Evolutionary conservation across 1,139 yeast species (phyloP), one percentile per base, ranked within the genome.

Genomic region (Yamadazyma blattariae): DNA sequence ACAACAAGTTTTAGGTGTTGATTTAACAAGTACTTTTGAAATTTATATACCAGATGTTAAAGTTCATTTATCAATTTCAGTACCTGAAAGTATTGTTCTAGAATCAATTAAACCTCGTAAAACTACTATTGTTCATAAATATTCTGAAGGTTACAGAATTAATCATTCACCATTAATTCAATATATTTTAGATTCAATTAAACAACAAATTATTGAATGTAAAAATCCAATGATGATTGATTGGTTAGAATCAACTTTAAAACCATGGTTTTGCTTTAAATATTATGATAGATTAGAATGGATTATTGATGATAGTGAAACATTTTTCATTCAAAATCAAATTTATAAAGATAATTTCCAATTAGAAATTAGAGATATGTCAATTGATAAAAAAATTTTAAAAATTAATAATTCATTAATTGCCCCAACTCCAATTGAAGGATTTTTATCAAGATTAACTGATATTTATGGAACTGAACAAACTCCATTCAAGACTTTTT

Each of bases 221-320:
- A 14, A 17, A 2, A 21, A 29, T 10, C 18, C 31, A 11, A 35
- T 43, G 0, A 41, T 40, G 29, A 33, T 27, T 7, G 20, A 35
- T 2, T 47, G 47, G 47, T 16, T 40, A 13, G 11, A 38, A 3
- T 12, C 24, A 7, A 12, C 39, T 14, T 18, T 25, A n/a, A 24
- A 37, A 19, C 56, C 67, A 47, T 51, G 87, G 85, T 40, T 72
- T 69, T 54, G 83, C 74, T 48, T 84, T 69, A 75, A 79, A 41
- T 65, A 75, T 33, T 86, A 82, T 51, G 96, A 87, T 53, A 62
- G 89, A 24, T 50, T 87, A 10, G 94, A 86, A 47, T 88, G 96
- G 96, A 59, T 80, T 8, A 56, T 68, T 32, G 81, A 79, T 28
- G 69, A 72, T 30, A 64, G 72, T 27, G 75, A 77, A 36, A 47